These are phyloP conservation scores for Uronychia setigera DNA, from an alignment of 73 alveolate species.

Conservation along the genomic window DNA sequence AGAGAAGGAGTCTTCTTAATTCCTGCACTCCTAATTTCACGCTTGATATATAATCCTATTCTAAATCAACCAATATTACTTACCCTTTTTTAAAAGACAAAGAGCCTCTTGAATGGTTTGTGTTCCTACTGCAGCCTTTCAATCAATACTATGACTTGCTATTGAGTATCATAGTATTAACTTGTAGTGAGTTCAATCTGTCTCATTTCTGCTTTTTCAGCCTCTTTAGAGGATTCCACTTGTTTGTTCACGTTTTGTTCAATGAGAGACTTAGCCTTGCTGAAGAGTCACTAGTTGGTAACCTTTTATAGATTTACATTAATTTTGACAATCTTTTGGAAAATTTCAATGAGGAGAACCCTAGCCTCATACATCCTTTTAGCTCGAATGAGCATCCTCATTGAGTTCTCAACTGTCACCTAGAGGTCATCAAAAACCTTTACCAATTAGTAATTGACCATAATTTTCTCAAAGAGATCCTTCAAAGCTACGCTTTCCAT, in stretches of 20 bases:
- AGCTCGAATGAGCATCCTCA: not conserved
- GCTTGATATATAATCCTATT: not conserved
- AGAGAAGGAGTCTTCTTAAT: not conserved
- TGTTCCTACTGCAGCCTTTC: not conserved
- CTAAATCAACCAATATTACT: not conserved
- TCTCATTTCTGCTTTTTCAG: not conserved
- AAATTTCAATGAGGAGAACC: not conserved
- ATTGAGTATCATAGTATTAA: not conserved
- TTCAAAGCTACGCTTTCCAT: not conserved
- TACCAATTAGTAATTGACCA: not conserved
- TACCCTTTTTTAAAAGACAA: not conserved
- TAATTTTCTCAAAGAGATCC: not conserved
- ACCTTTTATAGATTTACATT: not conserved
- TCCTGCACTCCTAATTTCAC: not conserved
- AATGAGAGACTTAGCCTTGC: not conserved
- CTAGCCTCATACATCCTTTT: not conserved
- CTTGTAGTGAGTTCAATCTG: not conserved
- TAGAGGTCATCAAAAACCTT: not conserved
- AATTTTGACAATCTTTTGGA: not conserved
- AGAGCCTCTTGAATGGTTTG: not conserved
- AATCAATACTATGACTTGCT: not conserved
- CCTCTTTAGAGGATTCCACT: not conserved
- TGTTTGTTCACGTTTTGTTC: not conserved
- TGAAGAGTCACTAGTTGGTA: not conserved
- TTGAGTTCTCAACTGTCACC: not conserved